phyloP scores from a whole-genome alignment of 768 basidiomycete genomes.

The Gymnopilus dilepis region DNA sequence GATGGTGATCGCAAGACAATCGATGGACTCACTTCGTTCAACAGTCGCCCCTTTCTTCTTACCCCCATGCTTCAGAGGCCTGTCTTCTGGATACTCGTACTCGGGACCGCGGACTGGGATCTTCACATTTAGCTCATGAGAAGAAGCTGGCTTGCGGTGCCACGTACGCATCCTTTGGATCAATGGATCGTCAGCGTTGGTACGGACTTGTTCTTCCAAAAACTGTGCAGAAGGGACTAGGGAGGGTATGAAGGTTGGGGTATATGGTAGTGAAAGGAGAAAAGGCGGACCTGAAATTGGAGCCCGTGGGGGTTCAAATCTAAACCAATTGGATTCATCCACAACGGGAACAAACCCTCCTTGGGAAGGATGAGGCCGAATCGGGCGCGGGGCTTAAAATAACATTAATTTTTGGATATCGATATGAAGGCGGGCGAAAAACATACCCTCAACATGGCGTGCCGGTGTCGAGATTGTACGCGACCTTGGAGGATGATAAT shows the following conservation, averaged over 20 bases:
- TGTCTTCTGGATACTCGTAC: slow-evolving; percentile 21
- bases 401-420: slow-evolving; percentile 10
- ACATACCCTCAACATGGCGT: slow-evolving; percentile 30
- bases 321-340: slow-evolving; percentile 26
- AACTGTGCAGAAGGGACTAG: slow-evolving; percentile 32
- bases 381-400: slow-evolving; percentile 31
- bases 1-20: neutral
- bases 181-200: neutral
- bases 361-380: slow-evolving; percentile 36
- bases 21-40: slow-evolving; percentile 19
- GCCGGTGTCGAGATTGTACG: slow-evolving; percentile 27
- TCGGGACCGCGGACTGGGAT: slow-evolving; percentile 9
- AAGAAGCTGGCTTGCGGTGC: neutral
- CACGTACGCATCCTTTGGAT: slow-evolving; percentile 18
- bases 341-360: slow-evolving; percentile 29
- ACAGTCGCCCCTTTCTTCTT: slow-evolving; percentile 9
- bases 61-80: slow-evolving; percentile 6
- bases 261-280: slow-evolving; percentile 16
- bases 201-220: slow-evolving; percentile 29
- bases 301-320: slow-evolving; percentile 23
- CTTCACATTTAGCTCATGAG: neutral
- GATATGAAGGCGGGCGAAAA: slow-evolving; percentile 12
- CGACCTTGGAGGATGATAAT: slow-evolving; percentile 20
- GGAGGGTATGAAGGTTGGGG: slow-evolving; percentile 4
- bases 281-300: slow-evolving; percentile 30